These are phyloP conservation scores for Hyphopichia buzzinii DNA, from an alignment of 1,139 yeast species.

Conservation along the genomic window DNA sequence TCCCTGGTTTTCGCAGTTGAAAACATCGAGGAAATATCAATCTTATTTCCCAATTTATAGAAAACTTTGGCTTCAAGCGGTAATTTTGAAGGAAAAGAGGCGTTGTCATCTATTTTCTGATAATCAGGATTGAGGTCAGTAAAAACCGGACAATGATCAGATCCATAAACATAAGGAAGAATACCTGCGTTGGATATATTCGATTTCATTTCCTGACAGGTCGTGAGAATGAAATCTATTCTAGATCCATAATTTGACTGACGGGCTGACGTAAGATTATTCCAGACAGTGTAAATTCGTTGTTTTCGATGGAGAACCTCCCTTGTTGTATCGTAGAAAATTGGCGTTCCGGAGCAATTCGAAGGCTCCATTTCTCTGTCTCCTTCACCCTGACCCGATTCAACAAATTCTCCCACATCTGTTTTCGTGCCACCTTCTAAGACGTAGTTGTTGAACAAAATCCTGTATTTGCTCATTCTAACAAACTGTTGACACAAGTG, in stretches of 20 bases:
- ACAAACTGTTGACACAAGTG: slow-evolving; percentile 1
- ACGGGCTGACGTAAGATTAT: slow-evolving; percentile 72
- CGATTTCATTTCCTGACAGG: slow-evolving; percentile 32
- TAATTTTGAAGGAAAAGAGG: slow-evolving; percentile 18
- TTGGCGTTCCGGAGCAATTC: slow-evolving; percentile 13
- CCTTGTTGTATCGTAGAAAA: slow-evolving; percentile 68
- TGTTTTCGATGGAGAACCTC: slow-evolving; percentile 51
- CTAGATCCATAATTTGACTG: slow-evolving; percentile 86
- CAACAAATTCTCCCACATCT: not conserved
- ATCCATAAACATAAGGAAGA: slow-evolving; percentile 70
- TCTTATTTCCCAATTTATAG: slow-evolving; percentile 46
- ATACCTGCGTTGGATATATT: slow-evolving; percentile 53
- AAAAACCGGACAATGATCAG: slow-evolving; percentile 92
- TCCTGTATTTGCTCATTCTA: slow-evolving; percentile 17
- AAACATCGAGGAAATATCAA: slow-evolving; percentile 57
- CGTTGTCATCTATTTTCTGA: slow-evolving; percentile 6
- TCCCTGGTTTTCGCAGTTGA: no score
- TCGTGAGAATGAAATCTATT: slow-evolving; percentile 68
- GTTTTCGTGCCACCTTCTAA: not conserved
- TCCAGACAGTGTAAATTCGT: slow-evolving; percentile 91
- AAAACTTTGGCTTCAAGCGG: slow-evolving; percentile 56
- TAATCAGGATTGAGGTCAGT: slow-evolving; percentile 52
- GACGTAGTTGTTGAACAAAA: slow-evolving; percentile 41
- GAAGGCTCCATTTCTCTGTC: slow-evolving; percentile 12
- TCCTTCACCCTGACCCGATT: not conserved